Conservation (phyloP, 225 moss, liverwort and hornwort species). For the Asterella californica region DNA sequence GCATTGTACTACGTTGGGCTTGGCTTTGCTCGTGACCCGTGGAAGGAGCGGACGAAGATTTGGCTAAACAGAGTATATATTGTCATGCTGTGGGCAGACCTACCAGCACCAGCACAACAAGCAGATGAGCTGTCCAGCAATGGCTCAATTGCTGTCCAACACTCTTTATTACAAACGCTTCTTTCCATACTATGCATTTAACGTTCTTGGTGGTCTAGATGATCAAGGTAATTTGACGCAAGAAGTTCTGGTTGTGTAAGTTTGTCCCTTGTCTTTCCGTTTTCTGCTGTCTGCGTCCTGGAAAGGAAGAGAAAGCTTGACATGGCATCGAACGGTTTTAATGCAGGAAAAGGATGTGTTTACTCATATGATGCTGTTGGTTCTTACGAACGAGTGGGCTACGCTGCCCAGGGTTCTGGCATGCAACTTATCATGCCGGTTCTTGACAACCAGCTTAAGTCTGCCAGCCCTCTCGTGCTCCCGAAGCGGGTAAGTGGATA, state of each 20-base stretch:
- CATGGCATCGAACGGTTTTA: not conserved
- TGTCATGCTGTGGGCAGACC: conserved; percentile 32
- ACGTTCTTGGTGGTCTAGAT: conserved; percentile 91
- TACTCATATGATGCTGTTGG: conserved; percentile 94
- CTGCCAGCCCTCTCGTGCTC: conserved; percentile 79
- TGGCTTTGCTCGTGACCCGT: not conserved
- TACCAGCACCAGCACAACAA: conserved; percentile 93
- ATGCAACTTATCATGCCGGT: conserved; percentile 96
- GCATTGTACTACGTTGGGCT: not conserved
- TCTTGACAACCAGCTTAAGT: conserved; percentile 84
- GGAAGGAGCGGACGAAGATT: no score
- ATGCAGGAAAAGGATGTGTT: conserved; percentile 80
- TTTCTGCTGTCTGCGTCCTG: not conserved
- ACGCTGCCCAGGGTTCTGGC: conserved; percentile 90
- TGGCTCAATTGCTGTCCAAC: conserved; percentile 97
- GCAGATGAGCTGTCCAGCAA: conserved; percentile 97
- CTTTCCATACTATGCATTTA: conserved; percentile 92
- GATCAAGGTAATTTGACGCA: conserved; percentile 48
- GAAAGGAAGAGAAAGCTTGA: not conserved
- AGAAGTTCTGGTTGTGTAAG: not conserved
- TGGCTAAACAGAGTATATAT: not conserved
- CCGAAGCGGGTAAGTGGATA: conserved; percentile 50
- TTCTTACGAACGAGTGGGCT: conserved; percentile 92
- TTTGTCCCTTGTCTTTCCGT: not conserved
- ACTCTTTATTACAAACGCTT: conserved; percentile 97